Evolutionary conservation across 805 yeast genomes (phyloP).

Genomic region (Hanseniaspora nectarophila): DNA sequence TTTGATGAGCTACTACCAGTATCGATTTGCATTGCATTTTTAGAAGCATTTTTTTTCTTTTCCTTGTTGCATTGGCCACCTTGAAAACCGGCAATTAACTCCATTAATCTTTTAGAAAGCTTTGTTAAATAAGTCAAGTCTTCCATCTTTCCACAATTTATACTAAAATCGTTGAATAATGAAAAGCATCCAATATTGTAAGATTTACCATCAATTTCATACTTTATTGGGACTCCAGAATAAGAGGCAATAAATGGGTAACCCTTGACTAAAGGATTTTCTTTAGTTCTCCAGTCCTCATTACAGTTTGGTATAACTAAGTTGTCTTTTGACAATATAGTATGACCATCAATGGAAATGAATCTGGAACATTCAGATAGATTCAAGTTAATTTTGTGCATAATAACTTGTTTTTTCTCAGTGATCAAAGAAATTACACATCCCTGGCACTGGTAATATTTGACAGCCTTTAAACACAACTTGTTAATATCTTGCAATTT

Average conservation of each 20-base stretch:
- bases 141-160: constrained; percentile 31
- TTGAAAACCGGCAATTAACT: constrained; percentile 19
- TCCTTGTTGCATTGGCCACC: neutral
- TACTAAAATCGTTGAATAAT: constrained; percentile 37
- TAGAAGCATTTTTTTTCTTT: neutral
- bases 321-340: constrained; percentile 46
- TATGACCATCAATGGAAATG: constrained; percentile 56
- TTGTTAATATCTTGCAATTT: constrained; percentile 29
- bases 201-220: constrained; percentile 25
- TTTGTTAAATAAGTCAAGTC: constrained; percentile 30
- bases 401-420: constrained; percentile 37
- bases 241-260: constrained; percentile 51
- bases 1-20: constrained; percentile 15
- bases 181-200: constrained; percentile 47
- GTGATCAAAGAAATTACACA: constrained; percentile 50
- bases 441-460: constrained; percentile 37
- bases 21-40: constrained; percentile 15
- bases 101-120: constrained; percentile 34
- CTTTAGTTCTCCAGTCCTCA: constrained; percentile 55
- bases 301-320: constrained; percentile 49
- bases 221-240: constrained; percentile 49
- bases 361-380: constrained; percentile 42
- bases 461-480: constrained; percentile 31
- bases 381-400: constrained; percentile 38
- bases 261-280: constrained; percentile 53